Percentiles rank a stretch among this genome's conserved stretches.
Evolutionary conservation across 192 early-diverging fungal genomes (phyloP).

Genomic region (Coemansia interrupta): DNA sequence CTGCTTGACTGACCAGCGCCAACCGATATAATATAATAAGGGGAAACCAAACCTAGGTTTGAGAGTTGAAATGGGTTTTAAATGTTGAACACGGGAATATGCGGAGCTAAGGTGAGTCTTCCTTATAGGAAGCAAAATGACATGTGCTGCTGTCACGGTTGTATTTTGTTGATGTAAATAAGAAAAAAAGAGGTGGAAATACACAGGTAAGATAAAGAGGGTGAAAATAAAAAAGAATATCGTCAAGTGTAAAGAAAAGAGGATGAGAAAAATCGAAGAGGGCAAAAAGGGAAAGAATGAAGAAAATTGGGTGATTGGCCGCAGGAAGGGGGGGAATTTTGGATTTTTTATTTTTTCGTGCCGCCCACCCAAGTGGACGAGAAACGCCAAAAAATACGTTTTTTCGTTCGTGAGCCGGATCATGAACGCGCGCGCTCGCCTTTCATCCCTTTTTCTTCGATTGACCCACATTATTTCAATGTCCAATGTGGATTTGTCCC

Average conservation of each 20-base stretch:
- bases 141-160: too few species aligned
- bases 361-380: not conserved
- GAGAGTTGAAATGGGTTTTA: too few species aligned
- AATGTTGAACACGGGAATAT: too few species aligned
- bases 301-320: slow-evolving; percentile 8
- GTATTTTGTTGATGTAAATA: not conserved
- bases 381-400: slow-evolving; percentile 1
- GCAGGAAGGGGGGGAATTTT: not conserved
- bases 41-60: too few species aligned
- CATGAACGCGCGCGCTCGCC: too few species aligned
- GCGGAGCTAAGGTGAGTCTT: too few species aligned
- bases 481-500: not conserved
- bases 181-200: slow-evolving; percentile 6
- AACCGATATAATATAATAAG: too few species aligned
- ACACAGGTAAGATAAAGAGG: not conserved
- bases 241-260: slow-evolving; percentile 9
- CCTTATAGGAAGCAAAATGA: too few species aligned
- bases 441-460: not conserved
- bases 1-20: too few species aligned
- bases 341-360: not conserved
- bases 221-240: slow-evolving; percentile 8
- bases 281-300: slow-evolving; percentile 5
- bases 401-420: not conserved
- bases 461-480: too few species aligned
- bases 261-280: slow-evolving; percentile 4